Conservation (phyloP, 139 green algal genomes). For the Chlamydomonas sp. region DNA sequence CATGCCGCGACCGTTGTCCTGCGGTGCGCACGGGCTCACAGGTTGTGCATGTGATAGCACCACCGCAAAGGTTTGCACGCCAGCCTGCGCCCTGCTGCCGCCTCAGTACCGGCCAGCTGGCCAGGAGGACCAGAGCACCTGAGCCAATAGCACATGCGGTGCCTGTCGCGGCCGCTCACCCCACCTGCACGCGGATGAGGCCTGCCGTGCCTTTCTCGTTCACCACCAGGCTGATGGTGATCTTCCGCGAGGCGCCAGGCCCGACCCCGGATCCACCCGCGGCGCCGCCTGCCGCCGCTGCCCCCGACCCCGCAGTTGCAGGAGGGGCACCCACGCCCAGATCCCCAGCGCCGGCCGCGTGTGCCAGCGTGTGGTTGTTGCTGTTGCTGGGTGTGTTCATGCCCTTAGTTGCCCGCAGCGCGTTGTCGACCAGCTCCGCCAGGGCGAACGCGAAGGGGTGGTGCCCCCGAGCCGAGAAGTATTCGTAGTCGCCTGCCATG, state of each 20-base stretch:
- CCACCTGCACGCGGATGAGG: conserved; percentile 32
- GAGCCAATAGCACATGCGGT: no score
- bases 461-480: conserved; percentile 79
- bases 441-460: conserved; percentile 83
- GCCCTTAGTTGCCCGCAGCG: conserved; percentile 70
- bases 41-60: no score
- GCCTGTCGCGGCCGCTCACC: background rate
- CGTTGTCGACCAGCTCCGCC: conserved; percentile 87
- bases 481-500: conserved; percentile 87
- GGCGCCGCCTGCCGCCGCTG: background rate
- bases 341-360: no score
- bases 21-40: no score
- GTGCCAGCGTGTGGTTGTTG: no score
- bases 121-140: no score
- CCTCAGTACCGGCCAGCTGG: no score
- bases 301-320: background rate
- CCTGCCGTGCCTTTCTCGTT: conserved; percentile 33
- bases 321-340: no score
- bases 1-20: no score
- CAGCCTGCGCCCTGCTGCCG: no score
- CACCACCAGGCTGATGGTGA: conserved; percentile 65
- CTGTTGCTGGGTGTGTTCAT: background rate
- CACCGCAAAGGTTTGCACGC: no score
- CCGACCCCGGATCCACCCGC: background rate
- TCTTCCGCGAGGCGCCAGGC: conserved; percentile 36